Percentiles rank a stretch among this genome's conserved stretches.
These are phyloP conservation scores for Xylaria hypoxylon DNA, from an alignment of 2,329 filamentous ascomycete species.

Conservation along the genomic window DNA sequence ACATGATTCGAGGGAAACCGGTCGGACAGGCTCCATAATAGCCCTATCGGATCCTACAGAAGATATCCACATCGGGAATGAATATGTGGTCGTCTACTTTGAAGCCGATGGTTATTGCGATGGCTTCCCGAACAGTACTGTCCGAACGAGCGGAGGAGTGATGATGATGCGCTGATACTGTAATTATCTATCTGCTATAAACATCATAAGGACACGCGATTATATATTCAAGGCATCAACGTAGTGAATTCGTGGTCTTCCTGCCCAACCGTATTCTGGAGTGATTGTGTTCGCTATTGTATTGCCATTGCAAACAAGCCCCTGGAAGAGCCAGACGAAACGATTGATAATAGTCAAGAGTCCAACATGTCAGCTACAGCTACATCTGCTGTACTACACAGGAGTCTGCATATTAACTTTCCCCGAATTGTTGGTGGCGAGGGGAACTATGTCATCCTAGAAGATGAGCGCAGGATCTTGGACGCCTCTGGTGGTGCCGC, in stretches of 20 bases:
- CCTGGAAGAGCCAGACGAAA: background rate
- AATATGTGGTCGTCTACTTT: slow-evolving; percentile 6
- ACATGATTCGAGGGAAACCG: background rate
- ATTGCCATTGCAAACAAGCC: background rate
- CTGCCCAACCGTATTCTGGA: background rate
- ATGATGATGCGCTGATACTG: background rate
- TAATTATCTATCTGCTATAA: background rate
- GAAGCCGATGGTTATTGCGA: background rate
- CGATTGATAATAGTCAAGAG: background rate
- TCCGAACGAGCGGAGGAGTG: slow-evolving; percentile 7
- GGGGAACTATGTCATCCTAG: slow-evolving; percentile 55
- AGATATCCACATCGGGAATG: slow-evolving; percentile 30
- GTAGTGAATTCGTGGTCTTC: background rate
- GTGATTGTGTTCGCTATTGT: background rate
- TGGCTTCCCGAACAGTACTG: slow-evolving; percentile 26
- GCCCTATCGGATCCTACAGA: slow-evolving; percentile 1
- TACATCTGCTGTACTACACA: slow-evolving; percentile 55
- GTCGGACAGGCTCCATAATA: slow-evolving; percentile 2
- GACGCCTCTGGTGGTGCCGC: slow-evolving; percentile 61
- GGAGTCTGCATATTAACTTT: slow-evolving; percentile 53
- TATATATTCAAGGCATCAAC: background rate
- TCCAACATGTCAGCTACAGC: slow-evolving; percentile 23
- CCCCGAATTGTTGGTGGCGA: slow-evolving; percentile 50
- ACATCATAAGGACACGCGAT: background rate
- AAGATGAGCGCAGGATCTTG: slow-evolving; percentile 56